These are phyloP conservation scores for Leptodermis oblonga DNA, from an alignment of 257 asterid genomes.

Conservation along the genomic window DNA sequence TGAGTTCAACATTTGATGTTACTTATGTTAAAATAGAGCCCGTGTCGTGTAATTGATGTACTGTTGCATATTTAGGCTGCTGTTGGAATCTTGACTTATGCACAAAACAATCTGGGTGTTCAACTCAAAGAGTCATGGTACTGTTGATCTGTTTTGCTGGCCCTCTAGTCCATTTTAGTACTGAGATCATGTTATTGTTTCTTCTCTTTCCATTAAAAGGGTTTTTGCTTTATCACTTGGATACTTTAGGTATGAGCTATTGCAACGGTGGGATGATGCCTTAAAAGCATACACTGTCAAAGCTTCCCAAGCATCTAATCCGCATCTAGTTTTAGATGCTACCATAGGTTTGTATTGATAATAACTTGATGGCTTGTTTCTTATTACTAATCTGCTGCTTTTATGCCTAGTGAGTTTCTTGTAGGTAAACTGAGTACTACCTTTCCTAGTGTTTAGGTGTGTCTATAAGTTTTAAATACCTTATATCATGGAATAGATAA, in stretches of 20 bases:
- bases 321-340: conserved; percentile 83
- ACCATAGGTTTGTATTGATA: conserved; percentile 77
- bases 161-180: neutral
- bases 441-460: neutral
- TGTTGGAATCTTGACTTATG: conserved; percentile 92
- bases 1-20: conserved; percentile 9
- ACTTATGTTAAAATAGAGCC: conserved; percentile 13
- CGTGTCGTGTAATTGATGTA: conserved; percentile 18
- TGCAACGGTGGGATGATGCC: conserved; percentile 99
- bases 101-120: conserved; percentile 89
- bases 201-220: neutral
- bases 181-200: neutral
- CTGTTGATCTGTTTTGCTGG: conserved; percentile 12
- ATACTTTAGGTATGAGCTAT: conserved; percentile 86
- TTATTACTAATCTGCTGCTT: too few relatives aligned
- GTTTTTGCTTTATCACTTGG: conserved; percentile 21
- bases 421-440: neutral
- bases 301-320: conserved; percentile 77
- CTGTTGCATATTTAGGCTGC: conserved; percentile 67
- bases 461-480: neutral
- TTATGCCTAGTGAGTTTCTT: neutral
- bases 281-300: conserved; percentile 93
- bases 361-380: conserved; percentile 15
- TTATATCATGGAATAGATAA: neutral
- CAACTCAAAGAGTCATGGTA: conserved; percentile 98